A percentile compares a stretch with the other conserved stretches of the same genome.
phyloP scores from a whole-genome alignment of 495 filamentous ascomycete genomes.

The Usnea hakonensis region DNA sequence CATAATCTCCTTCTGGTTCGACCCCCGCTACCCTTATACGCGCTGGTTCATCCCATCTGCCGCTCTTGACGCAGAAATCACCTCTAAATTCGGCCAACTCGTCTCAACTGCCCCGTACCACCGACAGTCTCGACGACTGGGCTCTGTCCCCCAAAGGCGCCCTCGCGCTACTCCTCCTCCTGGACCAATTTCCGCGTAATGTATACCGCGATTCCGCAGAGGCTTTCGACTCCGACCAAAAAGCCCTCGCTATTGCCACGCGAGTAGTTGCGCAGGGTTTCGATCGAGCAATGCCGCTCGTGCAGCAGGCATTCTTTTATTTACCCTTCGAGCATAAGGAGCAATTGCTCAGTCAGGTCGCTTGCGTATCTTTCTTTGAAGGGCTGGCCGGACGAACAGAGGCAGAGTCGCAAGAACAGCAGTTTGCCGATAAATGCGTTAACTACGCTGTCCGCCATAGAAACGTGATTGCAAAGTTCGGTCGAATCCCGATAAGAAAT shows the following conservation, averaged over 20 bases:
- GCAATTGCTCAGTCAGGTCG: constrained; percentile 28
- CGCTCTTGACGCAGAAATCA: too few relatives aligned
- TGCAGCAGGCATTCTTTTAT: constrained; percentile 32
- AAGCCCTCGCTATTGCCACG: constrained; percentile 26
- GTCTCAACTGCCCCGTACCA: too few relatives aligned
- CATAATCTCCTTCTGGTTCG: too few relatives aligned
- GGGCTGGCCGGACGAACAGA: constrained; percentile 22
- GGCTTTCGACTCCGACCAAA: constrained; percentile 30
- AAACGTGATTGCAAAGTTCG: constrained; percentile 23
- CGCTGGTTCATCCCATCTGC: too few relatives aligned
- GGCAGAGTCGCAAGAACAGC: constrained; percentile 19
- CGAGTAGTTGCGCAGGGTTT: constrained; percentile 27
- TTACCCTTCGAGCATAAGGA: constrained; percentile 34
- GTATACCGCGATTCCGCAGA: constrained; percentile 28
- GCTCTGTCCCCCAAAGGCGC: constrained; percentile 18
- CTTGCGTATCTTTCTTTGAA: constrained; percentile 26
- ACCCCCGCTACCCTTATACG: too few relatives aligned
- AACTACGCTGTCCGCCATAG: constrained; percentile 25
- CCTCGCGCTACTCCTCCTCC: constrained; percentile 30
- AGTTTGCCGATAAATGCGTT: constrained; percentile 19
- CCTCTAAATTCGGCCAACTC: too few relatives aligned
- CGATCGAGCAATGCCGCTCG: constrained; percentile 24
- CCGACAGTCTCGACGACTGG: constrained; percentile 15
- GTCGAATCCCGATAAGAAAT: constrained; percentile 24
- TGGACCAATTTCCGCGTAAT: constrained; percentile 34